Evolutionary conservation across 495 filamentous ascomycete genomes (phyloP).

Genomic region (Neurospora sublineolata): DNA sequence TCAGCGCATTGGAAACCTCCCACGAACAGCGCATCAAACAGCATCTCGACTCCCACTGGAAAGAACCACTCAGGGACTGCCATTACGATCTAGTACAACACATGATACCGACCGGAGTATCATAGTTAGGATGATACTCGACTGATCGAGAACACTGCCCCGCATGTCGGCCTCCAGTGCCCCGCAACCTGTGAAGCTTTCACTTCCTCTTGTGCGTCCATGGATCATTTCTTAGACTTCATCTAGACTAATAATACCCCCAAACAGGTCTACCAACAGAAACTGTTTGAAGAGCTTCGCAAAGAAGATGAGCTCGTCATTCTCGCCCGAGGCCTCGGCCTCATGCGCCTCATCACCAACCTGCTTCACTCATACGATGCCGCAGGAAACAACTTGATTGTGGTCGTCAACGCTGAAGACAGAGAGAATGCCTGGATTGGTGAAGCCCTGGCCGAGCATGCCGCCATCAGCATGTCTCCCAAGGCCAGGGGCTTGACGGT

Average conservation of each 20-base stretch:
- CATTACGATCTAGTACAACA: neutral
- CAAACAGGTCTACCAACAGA: constrained; percentile 66
- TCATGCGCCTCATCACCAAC: constrained; percentile 83
- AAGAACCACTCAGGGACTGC: neutral
- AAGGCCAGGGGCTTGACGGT: constrained; percentile 75
- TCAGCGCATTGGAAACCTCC: neutral
- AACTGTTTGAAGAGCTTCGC: constrained; percentile 82
- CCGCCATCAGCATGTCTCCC: constrained; percentile 63
- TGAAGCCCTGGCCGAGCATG: constrained; percentile 86
- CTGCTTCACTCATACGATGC: constrained; percentile 94
- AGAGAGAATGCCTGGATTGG: constrained; percentile 91
- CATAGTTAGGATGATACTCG: neutral
- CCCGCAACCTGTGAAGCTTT: constrained; percentile 66
- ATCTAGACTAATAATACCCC: neutral
- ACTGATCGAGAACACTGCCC: constrained; percentile 2
- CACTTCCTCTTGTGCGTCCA: constrained; percentile 66
- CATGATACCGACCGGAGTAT: neutral
- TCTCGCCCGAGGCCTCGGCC: constrained; percentile 80
- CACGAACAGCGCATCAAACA: neutral
- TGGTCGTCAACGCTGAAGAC: constrained; percentile 84
- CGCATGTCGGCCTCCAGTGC: constrained; percentile 15
- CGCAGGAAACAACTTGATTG: constrained; percentile 80
- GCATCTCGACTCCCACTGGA: neutral
- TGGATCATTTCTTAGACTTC: neutral
- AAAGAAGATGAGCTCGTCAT: constrained; percentile 88